Conservation (phyloP, 1,284 basidiomycete species). For the Melampsora larici-populina region DNA sequence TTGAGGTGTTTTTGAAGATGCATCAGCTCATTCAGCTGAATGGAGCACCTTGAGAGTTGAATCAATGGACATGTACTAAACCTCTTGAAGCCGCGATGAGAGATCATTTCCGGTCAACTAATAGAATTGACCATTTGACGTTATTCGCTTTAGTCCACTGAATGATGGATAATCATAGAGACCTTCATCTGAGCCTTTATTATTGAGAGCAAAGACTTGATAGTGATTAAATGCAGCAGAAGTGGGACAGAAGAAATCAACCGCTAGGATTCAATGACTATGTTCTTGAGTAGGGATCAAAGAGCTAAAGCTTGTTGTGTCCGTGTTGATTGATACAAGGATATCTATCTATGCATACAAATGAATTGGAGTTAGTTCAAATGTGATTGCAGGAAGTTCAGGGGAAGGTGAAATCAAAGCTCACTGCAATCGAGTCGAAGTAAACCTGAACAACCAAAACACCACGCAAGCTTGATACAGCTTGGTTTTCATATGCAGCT, state of each 20-base stretch:
- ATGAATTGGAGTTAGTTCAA: neutral
- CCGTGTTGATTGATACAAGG: constrained; percentile 71
- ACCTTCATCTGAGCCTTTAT: constrained; percentile 49
- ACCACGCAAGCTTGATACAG: constrained; percentile 7
- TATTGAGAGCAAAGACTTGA: constrained; percentile 1
- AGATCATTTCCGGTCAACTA: constrained; percentile 89
- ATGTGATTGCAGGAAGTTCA: neutral
- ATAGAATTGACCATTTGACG: constrained; percentile 90
- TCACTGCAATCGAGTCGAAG: constrained; percentile 25
- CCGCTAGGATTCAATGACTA: too few species aligned
- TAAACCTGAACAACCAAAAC: constrained; percentile 33
- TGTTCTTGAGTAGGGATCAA: constrained; percentile 52
- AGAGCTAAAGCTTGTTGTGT: constrained; percentile 68
- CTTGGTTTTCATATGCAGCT: constrained; percentile 62
- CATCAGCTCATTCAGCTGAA: too few species aligned
- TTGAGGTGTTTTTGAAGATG: too few species aligned
- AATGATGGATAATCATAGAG: constrained; percentile 81
- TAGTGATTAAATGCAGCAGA: too few species aligned
- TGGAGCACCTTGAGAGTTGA: too few species aligned
- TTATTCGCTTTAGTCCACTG: constrained; percentile 78
- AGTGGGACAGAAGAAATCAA: too few species aligned
- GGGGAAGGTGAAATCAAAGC: neutral
- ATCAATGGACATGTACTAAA: too few species aligned
- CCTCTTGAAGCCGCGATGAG: constrained; percentile 75
- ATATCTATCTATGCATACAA: constrained; percentile 60